Base-by-base conservation (phyloP, 2,329 filamentous ascomycete genomes). In the Fusarium subtropicale region DNA sequence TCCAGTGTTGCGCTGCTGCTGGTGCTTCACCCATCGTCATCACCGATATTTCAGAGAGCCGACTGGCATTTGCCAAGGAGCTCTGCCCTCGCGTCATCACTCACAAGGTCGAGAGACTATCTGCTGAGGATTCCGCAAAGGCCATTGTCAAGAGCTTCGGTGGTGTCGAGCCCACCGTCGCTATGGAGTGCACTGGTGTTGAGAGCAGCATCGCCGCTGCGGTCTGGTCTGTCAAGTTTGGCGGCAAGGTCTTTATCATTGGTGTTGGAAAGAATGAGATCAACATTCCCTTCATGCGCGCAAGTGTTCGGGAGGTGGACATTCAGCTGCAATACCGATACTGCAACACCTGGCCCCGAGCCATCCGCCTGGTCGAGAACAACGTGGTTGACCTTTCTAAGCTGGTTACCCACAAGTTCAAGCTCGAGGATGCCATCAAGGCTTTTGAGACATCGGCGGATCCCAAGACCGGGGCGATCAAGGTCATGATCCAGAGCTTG, bases 281-380 rank as follows among this genome's bases (percentile, higher is more conserved):
- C 84, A 93, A 88, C 81, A 91, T 98, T 69, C 95, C 95, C 30
- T 98, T 98, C 80, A 97, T 97, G 95, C 85, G 93, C 53, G 87
- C 95, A 60, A 95, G 91, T 75, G 95, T 94, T 8, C 88, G 92
- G 69, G 96, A 98, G 83, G 92, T 98, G 73, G 95, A 98, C 81
- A 85, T 98, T 64, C 93, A 97, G 82, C 96, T 97, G 81, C 95
- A 98, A 84, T 98, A 98, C 84, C 89, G 96, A 66, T 98, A 98
- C 84, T 88, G 87, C 83, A 97, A 98, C 84, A 97, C 93, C 24
- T 98, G 95, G 95, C 96, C 95, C 34, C 88, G 93, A 67, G 95
- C 96, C 44, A 97, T 98, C 72, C 88, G 94, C 48, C 84, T 98
- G 69, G 87, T 98, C 38, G 88, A 93, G 84, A 93, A 90, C 77